These are phyloP conservation scores for Bathelium albidoporum DNA, from an alignment of 495 filamentous ascomycete species.

Conservation along the genomic window DNA sequence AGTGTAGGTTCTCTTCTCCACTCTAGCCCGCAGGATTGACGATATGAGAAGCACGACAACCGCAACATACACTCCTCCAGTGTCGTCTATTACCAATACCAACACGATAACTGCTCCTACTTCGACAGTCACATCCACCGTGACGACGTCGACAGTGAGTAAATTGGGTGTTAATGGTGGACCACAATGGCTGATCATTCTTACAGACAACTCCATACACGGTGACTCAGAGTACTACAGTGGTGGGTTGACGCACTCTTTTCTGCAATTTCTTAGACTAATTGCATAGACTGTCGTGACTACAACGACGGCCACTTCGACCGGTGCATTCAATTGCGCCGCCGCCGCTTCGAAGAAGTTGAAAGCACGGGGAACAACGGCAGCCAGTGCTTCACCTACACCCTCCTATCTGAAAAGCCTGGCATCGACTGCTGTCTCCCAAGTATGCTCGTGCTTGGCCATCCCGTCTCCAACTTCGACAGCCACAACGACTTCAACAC, in stretches of 20 bases:
- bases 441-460: neutral
- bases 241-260: neutral
- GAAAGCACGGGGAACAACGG: neutral
- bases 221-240: neutral
- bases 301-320: neutral
- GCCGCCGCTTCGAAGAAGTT: neutral
- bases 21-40: neutral
- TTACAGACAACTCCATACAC: neutral
- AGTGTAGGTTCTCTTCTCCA: neutral
- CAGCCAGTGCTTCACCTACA: neutral
- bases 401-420: neutral
- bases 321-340: neutral
- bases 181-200: neutral
- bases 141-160: neutral
- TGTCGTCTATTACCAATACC: neutral
- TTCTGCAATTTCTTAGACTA: neutral
- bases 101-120: neutral
- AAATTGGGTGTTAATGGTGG: neutral
- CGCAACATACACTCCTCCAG: neutral
- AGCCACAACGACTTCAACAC: neutral
- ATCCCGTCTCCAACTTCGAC: neutral
- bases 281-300: neutral
- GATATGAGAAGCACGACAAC: neutral
- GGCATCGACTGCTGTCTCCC: neutral
- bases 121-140: neutral